These are phyloP conservation scores for Liriodendron chinense DNA, from an alignment of 164 flowering plant species.

Conservation along the genomic window DNA sequence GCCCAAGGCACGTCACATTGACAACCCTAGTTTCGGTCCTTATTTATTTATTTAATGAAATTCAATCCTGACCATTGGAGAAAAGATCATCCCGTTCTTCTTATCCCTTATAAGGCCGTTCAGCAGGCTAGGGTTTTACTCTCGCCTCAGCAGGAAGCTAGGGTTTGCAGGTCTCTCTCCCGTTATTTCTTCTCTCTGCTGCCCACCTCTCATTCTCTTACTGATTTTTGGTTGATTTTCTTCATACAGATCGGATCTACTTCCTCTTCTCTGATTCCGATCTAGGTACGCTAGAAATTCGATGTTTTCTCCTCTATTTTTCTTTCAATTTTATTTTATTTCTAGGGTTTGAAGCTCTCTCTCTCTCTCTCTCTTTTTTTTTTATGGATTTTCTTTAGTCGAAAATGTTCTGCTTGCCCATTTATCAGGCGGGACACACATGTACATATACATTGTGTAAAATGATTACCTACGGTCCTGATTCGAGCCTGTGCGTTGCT, in stretches of 20 bases:
- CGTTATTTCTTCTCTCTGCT: background rate
- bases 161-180: background rate
- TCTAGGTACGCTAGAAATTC: background rate
- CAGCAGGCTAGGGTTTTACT: background rate
- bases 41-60: no score
- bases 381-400: no score
- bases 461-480: constrained; percentile 1
- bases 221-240: no score
- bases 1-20: no score
- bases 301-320: no score
- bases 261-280: background rate
- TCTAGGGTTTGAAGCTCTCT: no score
- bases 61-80: background rate
- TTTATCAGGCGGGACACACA: no score
- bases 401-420: no score
- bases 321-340: no score
- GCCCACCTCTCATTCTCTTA: background rate
- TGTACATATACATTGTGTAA: background rate
- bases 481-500: background rate
- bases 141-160: background rate
- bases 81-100: background rate
- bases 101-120: background rate
- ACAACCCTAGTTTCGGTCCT: no score
- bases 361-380: no score
- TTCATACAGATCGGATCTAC: background rate